A percentile compares a stretch with the other conserved stretches of the same genome.
Evolutionary conservation across 805 yeast species (phyloP).

Genomic region (Ogataea trehaloabstinens): DNA sequence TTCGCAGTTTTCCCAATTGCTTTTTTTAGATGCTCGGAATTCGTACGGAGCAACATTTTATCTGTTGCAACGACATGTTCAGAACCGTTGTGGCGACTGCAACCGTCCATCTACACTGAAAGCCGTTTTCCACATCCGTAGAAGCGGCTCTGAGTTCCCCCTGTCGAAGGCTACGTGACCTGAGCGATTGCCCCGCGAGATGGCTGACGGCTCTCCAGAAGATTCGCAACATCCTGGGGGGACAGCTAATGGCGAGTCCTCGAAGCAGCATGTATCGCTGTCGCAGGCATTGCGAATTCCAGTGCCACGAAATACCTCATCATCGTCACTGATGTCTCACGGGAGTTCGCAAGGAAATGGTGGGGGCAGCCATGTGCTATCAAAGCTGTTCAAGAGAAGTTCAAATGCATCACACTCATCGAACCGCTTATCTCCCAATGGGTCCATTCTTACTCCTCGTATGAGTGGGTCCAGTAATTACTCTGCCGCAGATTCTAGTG

Average conservation of each 20-base stretch:
- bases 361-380: slow-evolving; percentile 11
- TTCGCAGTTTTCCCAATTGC: too few species aligned
- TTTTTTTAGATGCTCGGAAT: too few species aligned
- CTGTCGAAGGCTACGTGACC: too few species aligned
- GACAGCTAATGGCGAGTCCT: neutral
- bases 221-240: too few species aligned
- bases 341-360: slow-evolving; percentile 7
- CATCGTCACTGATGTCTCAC: slow-evolving; percentile 15
- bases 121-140: too few species aligned
- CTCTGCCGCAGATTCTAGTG: slow-evolving; percentile 17
- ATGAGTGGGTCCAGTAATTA: slow-evolving; percentile 16
- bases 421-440: slow-evolving; percentile 2
- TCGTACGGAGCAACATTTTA: too few species aligned
- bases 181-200: too few species aligned
- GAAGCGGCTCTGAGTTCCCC: too few species aligned
- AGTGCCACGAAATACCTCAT: slow-evolving; percentile 14
- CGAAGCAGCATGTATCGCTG: neutral
- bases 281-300: neutral
- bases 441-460: slow-evolving; percentile 14
- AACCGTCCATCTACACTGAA: too few species aligned
- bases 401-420: slow-evolving; percentile 10
- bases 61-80: too few species aligned
- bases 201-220: too few species aligned
- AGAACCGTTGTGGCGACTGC: too few species aligned
- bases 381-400: slow-evolving; percentile 14